These are phyloP conservation scores for Lolium rigidum DNA, from an alignment of 176 grass and related monocot species.

Conservation along the genomic window DNA sequence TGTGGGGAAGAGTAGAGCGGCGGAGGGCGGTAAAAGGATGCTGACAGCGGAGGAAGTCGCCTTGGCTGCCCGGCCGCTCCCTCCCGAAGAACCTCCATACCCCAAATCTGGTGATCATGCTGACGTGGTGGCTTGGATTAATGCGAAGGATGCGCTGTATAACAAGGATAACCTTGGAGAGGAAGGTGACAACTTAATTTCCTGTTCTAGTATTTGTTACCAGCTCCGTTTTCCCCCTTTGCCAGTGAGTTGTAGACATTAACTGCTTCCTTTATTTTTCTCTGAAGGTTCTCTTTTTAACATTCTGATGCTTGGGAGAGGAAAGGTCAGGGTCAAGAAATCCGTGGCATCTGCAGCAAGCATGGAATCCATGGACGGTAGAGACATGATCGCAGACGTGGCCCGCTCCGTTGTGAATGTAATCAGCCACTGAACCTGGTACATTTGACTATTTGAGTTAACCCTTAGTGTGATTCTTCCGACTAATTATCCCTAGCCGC, in stretches of 20 bases:
- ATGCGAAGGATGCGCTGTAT: neutral
- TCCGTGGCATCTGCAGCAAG: neutral
- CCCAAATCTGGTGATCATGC: neutral
- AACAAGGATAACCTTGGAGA: neutral
- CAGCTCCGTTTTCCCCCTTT: neutral
- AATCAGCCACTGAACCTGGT: neutral
- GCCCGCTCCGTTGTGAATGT: neutral
- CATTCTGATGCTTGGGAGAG: neutral
- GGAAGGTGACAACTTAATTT: neutral
- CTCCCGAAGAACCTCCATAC: neutral
- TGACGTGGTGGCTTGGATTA: neutral
- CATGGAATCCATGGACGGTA: neutral
- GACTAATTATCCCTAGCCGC: neutral
- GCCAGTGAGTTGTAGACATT: neutral
- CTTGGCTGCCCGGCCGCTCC: slow-evolving; percentile 8
- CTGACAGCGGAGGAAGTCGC: neutral
- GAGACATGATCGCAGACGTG: neutral
- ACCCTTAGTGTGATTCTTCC: neutral
- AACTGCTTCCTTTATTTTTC: neutral
- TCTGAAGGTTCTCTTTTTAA: neutral
- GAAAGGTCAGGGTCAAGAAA: neutral
- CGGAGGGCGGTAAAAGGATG: neutral
- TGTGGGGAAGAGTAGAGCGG: neutral
- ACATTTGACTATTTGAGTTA: neutral
- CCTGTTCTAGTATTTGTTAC: neutral